These are phyloP conservation scores for Themeda triandra DNA, from an alignment of 176 grass and related monocot species.

Conservation along the genomic window DNA sequence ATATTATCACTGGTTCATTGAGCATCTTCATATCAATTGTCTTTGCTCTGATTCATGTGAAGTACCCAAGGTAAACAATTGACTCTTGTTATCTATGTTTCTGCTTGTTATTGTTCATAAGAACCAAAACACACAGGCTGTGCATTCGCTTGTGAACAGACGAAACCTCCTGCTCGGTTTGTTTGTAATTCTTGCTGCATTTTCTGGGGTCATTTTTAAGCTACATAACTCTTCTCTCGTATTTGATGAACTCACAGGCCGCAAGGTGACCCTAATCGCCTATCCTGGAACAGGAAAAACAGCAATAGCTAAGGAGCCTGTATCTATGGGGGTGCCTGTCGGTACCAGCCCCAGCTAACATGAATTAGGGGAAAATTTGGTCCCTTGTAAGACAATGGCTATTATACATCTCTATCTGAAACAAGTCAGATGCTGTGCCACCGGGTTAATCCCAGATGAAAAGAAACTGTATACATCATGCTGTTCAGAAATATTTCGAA, in stretches of 20 bases:
- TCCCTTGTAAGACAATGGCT: neutral
- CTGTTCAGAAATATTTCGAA: neutral
- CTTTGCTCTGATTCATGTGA: slow-evolving; percentile 83
- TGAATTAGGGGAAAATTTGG: too few species aligned
- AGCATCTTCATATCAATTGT: slow-evolving; percentile 75
- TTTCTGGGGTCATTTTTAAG: neutral
- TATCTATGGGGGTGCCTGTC: neutral
- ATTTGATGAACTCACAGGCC: slow-evolving; percentile 53
- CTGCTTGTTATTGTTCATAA: neutral
- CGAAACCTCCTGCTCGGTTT: neutral
- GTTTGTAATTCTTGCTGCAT: neutral
- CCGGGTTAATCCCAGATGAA: neutral
- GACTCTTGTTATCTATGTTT: neutral
- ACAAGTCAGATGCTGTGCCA: neutral
- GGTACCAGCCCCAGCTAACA: neutral
- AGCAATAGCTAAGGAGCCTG: slow-evolving; percentile 26
- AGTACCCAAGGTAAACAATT: slow-evolving; percentile 72
- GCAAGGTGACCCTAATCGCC: slow-evolving; percentile 47
- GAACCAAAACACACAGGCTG: neutral
- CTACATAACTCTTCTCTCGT: neutral
- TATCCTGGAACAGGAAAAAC: slow-evolving; percentile 56
- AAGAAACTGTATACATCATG: neutral
- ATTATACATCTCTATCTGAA: neutral
- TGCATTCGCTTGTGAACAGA: neutral
- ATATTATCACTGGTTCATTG: slow-evolving; percentile 55